Percentiles rank a stretch among this genome's conserved stretches.
Evolutionary conservation across 495 filamentous ascomycete species (phyloP).

Genomic region (Rhypophila decipiens): DNA sequence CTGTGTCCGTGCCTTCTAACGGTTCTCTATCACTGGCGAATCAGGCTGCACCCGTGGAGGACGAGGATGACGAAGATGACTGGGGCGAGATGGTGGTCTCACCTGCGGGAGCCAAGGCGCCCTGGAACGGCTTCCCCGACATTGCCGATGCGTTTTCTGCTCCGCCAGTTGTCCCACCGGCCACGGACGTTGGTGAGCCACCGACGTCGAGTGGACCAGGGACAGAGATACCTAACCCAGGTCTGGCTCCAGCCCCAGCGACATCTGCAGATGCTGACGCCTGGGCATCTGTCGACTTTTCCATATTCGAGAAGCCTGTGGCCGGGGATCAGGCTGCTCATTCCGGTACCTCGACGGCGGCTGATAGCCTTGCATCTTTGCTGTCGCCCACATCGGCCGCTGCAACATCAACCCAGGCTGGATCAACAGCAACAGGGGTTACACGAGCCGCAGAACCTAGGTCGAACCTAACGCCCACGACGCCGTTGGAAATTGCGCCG

Average conservation of each 20-base stretch:
- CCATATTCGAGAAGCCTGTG: constrained; percentile 28
- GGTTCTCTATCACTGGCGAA: not conserved
- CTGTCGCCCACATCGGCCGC: too few species aligned
- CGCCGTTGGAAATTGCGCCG: not conserved
- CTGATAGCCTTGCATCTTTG: too few species aligned
- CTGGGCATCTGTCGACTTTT: constrained; percentile 32
- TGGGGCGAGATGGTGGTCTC: constrained; percentile 54
- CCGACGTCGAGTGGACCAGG: not conserved
- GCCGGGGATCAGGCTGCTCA: not conserved
- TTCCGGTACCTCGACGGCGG: not conserved
- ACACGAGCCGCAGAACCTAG: too few species aligned
- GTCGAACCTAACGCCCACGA: constrained; percentile 1
- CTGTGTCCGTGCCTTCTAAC: not conserved
- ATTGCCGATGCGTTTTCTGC: constrained; percentile 7
- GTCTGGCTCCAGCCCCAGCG: not conserved
- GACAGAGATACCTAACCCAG: not conserved
- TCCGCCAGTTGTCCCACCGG: not conserved
- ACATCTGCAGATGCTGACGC: constrained; percentile 11
- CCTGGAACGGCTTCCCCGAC: constrained; percentile 2
- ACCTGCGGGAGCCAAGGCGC: constrained; percentile 21
- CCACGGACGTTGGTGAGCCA: not conserved
- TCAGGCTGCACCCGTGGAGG: not conserved
- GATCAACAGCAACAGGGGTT: too few species aligned
- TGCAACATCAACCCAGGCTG: too few species aligned
- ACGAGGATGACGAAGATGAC: constrained; percentile 37